Evolutionary conservation across 176 grass and related monocot genomes (phyloP).

Genomic region (Tuctoria greenei): DNA sequence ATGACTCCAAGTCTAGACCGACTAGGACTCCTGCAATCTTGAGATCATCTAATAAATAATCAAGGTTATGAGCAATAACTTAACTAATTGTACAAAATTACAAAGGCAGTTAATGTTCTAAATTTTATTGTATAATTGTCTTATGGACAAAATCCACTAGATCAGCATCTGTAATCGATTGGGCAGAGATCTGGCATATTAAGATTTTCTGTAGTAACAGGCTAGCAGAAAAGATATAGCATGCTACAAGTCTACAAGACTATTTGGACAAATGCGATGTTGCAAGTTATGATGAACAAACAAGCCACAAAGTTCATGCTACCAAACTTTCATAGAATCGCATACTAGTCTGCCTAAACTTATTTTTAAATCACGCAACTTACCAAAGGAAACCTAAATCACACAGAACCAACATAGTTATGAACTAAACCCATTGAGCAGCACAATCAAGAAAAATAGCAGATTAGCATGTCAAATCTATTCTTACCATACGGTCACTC

Average conservation of each 20-base stretch:
- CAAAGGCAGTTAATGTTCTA: constrained; percentile 12
- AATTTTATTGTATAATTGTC: background rate
- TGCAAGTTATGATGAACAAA: constrained; percentile 12
- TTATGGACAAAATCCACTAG: background rate
- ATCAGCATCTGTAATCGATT: constrained; percentile 16
- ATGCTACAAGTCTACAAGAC: background rate
- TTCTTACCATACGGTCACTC: constrained; percentile 85
- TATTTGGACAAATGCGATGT: background rate
- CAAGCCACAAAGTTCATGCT: background rate
- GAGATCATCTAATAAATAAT: too few species aligned
- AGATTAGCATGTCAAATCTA: constrained; percentile 15
- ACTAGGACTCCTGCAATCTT: too few species aligned
- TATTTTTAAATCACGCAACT: background rate
- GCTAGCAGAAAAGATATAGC: background rate
- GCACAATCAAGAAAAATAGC: constrained; percentile 11
- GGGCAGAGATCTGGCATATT: background rate
- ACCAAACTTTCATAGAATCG: background rate
- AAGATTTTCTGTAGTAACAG: background rate
- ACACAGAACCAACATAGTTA: constrained; percentile 14
- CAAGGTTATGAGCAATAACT: background rate
- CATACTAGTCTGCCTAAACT: background rate
- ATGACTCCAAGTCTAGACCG: too few species aligned
- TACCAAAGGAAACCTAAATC: constrained; percentile 18
- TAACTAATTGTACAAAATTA: background rate
- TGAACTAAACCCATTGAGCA: constrained; percentile 8